phyloP scores from a whole-genome alignment of 352 stramenopile species.

The Pythium biforme region DNA sequence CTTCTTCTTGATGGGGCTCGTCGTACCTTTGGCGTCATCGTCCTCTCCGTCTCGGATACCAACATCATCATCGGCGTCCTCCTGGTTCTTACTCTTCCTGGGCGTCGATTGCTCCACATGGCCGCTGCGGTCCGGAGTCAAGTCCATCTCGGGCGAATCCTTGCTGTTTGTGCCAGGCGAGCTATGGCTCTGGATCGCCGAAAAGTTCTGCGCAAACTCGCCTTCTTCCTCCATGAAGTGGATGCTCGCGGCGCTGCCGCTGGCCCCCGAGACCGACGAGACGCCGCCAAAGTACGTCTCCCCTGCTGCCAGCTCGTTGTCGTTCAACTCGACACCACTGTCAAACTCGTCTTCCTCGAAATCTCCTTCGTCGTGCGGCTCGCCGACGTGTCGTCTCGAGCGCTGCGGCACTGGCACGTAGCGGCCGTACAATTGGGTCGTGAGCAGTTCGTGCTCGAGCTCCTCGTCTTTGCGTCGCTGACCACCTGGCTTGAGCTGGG shows the following conservation, averaged over 20 bases:
- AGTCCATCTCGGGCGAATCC: conserved; percentile 27
- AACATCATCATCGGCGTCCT: conserved; percentile 23
- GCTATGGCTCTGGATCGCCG: conserved; percentile 39
- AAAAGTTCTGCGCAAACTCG: conserved; percentile 47
- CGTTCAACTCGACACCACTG: not conserved
- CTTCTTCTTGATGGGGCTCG: conserved; percentile 42
- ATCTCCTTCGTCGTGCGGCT: not conserved
- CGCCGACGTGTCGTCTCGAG: not conserved
- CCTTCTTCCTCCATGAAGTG: conserved; percentile 61
- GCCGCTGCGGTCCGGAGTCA: conserved; percentile 5
- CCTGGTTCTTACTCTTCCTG: conserved; percentile 30
- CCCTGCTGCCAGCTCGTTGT: conserved; percentile 26
- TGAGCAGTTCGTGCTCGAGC: conserved; percentile 22
- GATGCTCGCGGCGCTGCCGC: conserved; percentile 46
- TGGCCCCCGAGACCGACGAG: conserved; percentile 66
- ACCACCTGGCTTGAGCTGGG: not conserved
- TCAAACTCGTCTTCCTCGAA: not conserved
- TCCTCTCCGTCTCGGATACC: not conserved
- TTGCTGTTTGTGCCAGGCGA: conserved; percentile 24
- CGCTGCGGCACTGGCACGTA: conserved; percentile 24
- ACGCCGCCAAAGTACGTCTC: conserved; percentile 68
- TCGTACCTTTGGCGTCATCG: conserved; percentile 7
- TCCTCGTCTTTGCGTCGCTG: not conserved
- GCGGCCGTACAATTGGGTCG: conserved; percentile 28
- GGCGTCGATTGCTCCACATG: not conserved